Conservation (phyloP, 495 filamentous ascomycete species). For the Diplogelasinospora grovesii region DNA sequence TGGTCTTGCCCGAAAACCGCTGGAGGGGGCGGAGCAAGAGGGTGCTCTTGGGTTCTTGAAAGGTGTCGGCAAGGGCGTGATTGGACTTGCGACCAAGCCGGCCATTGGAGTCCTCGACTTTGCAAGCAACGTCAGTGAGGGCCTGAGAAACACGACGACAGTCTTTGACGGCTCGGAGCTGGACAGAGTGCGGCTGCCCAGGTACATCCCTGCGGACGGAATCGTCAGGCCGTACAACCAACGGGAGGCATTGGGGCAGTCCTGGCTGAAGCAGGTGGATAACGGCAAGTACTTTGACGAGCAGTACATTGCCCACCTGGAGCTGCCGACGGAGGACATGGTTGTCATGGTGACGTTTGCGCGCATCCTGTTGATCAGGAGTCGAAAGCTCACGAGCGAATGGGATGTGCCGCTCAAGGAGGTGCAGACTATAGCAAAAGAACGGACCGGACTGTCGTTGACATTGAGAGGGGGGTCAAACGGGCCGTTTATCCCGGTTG, state of each 20-base stretch:
- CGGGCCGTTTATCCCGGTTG: conserved; percentile 90
- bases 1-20: conserved; percentile 83
- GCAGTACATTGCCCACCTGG: conserved; percentile 92
- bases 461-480: conserved; percentile 83
- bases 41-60: conserved; percentile 92
- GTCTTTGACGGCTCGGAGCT: conserved; percentile 93
- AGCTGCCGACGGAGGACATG: conserved; percentile 83
- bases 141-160: conserved; percentile 96
- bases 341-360: conserved; percentile 92
- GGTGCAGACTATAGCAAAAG: conserved; percentile 93
- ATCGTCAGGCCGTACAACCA: conserved; percentile 94
- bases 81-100: conserved; percentile 90
- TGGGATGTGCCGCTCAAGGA: conserved; percentile 96
- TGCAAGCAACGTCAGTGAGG: conserved; percentile 91
- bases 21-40: conserved; percentile 95
- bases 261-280: conserved; percentile 96
- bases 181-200: conserved; percentile 84
- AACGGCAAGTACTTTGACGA: conserved; percentile 97
- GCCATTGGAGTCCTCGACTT: conserved; percentile 96
- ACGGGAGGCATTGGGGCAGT: conserved; percentile 92
- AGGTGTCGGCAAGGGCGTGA: conserved; percentile 89
- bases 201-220: conserved; percentile 86
- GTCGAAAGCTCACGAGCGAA: conserved; percentile 74
- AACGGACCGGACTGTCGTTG: conserved; percentile 86
- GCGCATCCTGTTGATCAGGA: conserved; percentile 83